Conservation (phyloP, 75 land plant genomes). For the Chamaecyparis obtusa region DNA sequence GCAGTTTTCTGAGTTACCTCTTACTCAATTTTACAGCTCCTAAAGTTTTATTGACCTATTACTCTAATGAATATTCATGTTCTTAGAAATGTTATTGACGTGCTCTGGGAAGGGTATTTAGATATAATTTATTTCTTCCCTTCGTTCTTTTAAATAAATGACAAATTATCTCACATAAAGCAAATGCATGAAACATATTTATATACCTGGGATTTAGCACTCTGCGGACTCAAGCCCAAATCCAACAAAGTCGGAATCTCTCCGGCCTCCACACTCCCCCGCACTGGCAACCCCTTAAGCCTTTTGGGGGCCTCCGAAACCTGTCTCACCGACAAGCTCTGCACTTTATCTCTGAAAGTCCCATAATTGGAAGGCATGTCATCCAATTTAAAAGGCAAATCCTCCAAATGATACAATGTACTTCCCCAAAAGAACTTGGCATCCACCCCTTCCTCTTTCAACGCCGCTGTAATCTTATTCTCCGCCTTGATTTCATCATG, state of each 20-base stretch:
- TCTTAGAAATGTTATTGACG: background rate
- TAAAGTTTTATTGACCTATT: background rate
- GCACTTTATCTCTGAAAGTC: conserved; percentile 77
- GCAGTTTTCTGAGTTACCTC: background rate
- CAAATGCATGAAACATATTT: background rate
- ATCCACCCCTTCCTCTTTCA: conserved; percentile 87
- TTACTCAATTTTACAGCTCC: background rate
- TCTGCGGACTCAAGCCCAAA: conserved; percentile 64
- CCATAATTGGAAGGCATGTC: conserved; percentile 88
- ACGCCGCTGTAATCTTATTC: conserved; percentile 68
- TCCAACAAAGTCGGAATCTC: conserved; percentile 78
- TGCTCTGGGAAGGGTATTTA: background rate
- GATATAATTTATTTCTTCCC: background rate
- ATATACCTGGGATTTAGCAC: background rate
- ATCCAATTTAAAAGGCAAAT: conserved; percentile 85
- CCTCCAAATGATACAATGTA: conserved; percentile 84
- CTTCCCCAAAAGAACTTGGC: conserved; percentile 98
- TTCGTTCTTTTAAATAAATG: background rate
- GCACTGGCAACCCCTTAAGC: conserved; percentile 69
- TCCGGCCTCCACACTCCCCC: conserved; percentile 83
- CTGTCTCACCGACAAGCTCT: conserved; percentile 56
- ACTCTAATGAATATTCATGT: background rate
- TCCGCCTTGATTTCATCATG: conserved; percentile 70
- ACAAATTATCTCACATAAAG: background rate
- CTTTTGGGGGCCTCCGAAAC: conserved; percentile 61